Conservation (phyloP, 345 rosid genomes). For the Salix brachista region DNA sequence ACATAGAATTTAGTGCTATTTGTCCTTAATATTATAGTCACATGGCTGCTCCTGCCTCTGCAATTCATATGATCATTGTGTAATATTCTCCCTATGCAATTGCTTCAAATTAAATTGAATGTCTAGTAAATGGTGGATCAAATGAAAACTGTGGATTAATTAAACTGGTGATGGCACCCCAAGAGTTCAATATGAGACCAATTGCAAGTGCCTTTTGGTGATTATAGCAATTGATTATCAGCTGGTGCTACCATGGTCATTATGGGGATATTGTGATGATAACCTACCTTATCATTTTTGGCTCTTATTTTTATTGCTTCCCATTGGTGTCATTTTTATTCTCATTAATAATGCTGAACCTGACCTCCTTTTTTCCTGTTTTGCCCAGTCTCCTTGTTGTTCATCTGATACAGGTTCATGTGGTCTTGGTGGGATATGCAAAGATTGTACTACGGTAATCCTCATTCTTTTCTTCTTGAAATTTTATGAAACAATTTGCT, state of each 20-base stretch:
- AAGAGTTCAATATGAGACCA: neutral
- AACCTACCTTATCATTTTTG: neutral
- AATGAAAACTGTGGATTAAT: neutral
- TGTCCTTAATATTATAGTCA: neutral
- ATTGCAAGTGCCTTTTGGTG: neutral
- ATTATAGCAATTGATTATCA: neutral
- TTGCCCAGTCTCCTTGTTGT: constrained; percentile 85
- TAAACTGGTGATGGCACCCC: neutral
- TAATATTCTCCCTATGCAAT: neutral
- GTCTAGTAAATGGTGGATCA: neutral
- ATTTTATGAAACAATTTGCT: neutral
- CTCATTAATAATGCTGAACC: constrained; percentile 3
- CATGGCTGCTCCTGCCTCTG: neutral
- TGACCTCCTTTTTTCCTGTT: neutral
- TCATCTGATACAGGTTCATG: constrained; percentile 53
- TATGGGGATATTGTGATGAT: neutral
- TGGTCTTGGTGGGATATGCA: constrained; percentile 65
- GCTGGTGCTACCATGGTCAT: neutral
- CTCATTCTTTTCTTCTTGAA: neutral
- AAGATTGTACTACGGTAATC: constrained; percentile 96
- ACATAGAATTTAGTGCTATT: neutral
- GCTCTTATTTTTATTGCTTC: neutral
- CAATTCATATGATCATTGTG: neutral
- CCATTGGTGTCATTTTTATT: neutral
- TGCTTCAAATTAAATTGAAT: neutral